A percentile compares a stretch with the other conserved stretches of the same genome.
These are phyloP conservation scores for Suhomyces bribrorum DNA, from an alignment of 1,139 yeast genomes.

Conservation along the genomic window DNA sequence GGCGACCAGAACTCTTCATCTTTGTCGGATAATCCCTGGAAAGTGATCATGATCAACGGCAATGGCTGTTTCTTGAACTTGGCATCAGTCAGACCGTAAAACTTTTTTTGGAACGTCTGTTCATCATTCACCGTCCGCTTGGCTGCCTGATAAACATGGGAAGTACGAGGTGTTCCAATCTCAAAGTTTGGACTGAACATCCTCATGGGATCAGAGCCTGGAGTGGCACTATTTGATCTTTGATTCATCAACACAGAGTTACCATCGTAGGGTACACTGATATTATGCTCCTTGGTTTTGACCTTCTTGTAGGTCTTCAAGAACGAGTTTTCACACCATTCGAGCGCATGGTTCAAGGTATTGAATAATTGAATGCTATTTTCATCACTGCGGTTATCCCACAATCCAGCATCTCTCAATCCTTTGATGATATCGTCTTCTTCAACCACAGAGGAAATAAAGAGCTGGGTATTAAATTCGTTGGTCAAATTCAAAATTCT, in stretches of 20 bases:
- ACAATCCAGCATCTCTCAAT: constrained; percentile 69
- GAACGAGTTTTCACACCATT: constrained; percentile 95
- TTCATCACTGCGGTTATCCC: constrained; percentile 48
- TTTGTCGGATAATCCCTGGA: constrained; percentile 63
- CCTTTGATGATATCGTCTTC: constrained; percentile 64
- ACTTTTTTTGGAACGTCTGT: constrained; percentile 36
- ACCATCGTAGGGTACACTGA: constrained; percentile 16
- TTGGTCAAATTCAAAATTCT: constrained; percentile 78
- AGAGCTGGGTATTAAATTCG: constrained; percentile 67
- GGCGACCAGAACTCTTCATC: constrained; percentile 68
- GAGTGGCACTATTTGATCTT: constrained; percentile 12
- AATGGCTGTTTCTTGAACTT: constrained; percentile 59
- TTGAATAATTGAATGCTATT: constrained; percentile 61
- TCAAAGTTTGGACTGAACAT: constrained; percentile 21
- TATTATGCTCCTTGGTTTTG: constrained; percentile 22
- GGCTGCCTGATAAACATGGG: constrained; percentile 64
- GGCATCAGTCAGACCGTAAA: constrained; percentile 28
- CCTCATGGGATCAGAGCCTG: constrained; percentile 14
- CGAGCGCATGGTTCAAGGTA: constrained; percentile 83
- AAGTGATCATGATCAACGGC: constrained; percentile 66
- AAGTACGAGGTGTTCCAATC: constrained; percentile 64
- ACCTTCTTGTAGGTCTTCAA: constrained; percentile 60
- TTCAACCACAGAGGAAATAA: constrained; percentile 73
- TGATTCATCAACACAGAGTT: constrained; percentile 13
- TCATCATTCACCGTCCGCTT: constrained; percentile 50